phyloP scores from a whole-genome alignment of 192 early-diverging fungal species.

The Backusella circina region DNA sequence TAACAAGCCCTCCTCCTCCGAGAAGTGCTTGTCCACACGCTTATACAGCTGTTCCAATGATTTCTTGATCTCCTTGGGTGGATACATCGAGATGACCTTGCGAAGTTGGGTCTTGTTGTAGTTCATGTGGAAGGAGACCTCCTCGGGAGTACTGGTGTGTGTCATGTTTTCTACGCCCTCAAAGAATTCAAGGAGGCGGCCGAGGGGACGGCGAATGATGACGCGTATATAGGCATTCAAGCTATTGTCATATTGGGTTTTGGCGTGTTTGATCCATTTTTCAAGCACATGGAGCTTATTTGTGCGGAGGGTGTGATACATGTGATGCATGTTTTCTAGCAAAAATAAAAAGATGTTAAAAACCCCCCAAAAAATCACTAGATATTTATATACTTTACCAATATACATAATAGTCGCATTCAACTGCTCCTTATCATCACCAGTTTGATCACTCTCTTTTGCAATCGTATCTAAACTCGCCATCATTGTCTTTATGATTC shows the following conservation, averaged over 20 bases:
- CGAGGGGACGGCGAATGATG: conserved; percentile 86
- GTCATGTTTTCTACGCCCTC: conserved; percentile 89
- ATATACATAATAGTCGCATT: conserved; percentile 85
- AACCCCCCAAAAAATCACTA: not conserved
- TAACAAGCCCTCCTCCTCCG: conserved; percentile 75
- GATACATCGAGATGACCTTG: conserved; percentile 82
- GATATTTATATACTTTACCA: conserved; percentile 38
- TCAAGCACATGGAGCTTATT: conserved; percentile 74
- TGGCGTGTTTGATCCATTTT: conserved; percentile 79
- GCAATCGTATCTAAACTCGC: conserved; percentile 82
- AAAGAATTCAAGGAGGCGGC: conserved; percentile 91
- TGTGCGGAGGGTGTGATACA: conserved; percentile 73
- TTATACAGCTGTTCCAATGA: conserved; percentile 80
- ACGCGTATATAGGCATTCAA: conserved; percentile 82
- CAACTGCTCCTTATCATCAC: conserved; percentile 87
- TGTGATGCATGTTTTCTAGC: conserved; percentile 96
- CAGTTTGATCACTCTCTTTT: conserved; percentile 69
- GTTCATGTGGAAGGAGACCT: conserved; percentile 77
- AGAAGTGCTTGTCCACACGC: conserved; percentile 93
- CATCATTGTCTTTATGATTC: conserved; percentile 80
- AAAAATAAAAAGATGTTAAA: not conserved
- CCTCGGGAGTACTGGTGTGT: conserved; percentile 71
- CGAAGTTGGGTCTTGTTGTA: conserved; percentile 82
- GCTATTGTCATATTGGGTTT: conserved; percentile 75
- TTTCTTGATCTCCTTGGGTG: conserved; percentile 78